Evolutionary conservation across 1,139 yeast species (phyloP), one percentile per base, ranked within the genome.

Genomic region (Saccharomyces hybrid): DNA sequence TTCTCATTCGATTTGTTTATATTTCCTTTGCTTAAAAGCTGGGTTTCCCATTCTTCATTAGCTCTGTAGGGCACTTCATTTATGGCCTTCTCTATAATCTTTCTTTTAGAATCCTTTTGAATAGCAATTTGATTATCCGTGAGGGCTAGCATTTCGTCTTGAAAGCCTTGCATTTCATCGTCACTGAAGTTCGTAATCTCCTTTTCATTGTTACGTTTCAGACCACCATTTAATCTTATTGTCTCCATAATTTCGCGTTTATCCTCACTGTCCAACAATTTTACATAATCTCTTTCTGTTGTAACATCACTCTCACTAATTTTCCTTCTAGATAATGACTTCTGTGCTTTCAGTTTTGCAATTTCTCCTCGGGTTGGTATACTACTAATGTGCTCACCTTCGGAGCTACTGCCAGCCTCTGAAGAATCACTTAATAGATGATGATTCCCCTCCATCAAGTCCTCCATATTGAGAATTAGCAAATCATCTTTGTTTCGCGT

Each of bases 221-320:
- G 16, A 26, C 62, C 64, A 14, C 64, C 65, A 28, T 56, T 53
- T 14, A 55, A 54, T 7, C 56, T 52, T 8, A 61, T 52, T 7
- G 56, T 59, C 6, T 60, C 64, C 44, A 57, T 48, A n/a, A 64
- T 48, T 5, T 63, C 64, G 9, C 38, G 13, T 53, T 59, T 61
- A 49, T 64, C 68, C n/a, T 61, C 64, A 7, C 52, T 46, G 49
- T 59, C 57, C 25, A 64, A 53, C n/a, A 61, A 41, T 29, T 61
- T 59, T 5, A 59, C 57, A 49, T 64, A 64, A 23, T 58, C 59
- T 34, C 49, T 62, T 42, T 64, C 67, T 13, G 34, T 53, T 23
- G 53, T 8, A 16, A 51, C 27, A 4, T 50, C 47, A 8, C 46
- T 25, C 16, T 20, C 16, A 11, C 6, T 20, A 16, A 26, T 8